Evolutionary conservation across 192 early-diverging fungal genomes (phyloP).

Genomic region (Oehlia diaphana): DNA sequence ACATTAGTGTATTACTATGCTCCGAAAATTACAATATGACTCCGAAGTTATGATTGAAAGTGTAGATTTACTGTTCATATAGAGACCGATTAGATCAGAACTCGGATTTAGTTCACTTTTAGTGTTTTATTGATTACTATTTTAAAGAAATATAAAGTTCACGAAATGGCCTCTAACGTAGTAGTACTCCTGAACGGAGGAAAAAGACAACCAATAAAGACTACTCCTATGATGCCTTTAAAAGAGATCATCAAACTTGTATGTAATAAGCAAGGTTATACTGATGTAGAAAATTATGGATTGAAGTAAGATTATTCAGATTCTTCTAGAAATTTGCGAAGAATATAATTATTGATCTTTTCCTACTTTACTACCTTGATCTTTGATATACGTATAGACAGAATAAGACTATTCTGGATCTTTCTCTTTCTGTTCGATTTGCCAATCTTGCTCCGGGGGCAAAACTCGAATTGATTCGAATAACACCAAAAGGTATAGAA

Average conservation of each 20-base stretch:
- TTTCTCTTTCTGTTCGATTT: conserved; percentile 74
- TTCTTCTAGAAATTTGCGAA: not conserved
- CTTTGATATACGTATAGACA: conserved; percentile 24
- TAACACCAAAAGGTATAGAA: conserved; percentile 18
- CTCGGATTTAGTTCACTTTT: no score
- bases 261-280: conserved; percentile 56
- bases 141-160: no score
- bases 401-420: conserved; percentile 65
- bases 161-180: conserved; percentile 58
- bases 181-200: conserved; percentile 52
- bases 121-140: no score
- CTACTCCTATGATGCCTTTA: conserved; percentile 74
- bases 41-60: no score
- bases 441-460: conserved; percentile 81
- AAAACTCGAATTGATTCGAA: conserved; percentile 60
- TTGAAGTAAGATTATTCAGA: conserved; percentile 49
- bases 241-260: conserved; percentile 63
- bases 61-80: no score
- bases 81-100: no score
- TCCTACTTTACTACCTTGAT: not conserved
- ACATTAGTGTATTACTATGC: no score
- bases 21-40: no score
- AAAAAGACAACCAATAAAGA: conserved; percentile 59
- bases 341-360: not conserved
- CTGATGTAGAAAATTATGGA: conserved; percentile 54